Evolutionary conservation across 1,284 basidiomycete genomes (phyloP).

Genomic region (Trichosporon sp.): DNA sequence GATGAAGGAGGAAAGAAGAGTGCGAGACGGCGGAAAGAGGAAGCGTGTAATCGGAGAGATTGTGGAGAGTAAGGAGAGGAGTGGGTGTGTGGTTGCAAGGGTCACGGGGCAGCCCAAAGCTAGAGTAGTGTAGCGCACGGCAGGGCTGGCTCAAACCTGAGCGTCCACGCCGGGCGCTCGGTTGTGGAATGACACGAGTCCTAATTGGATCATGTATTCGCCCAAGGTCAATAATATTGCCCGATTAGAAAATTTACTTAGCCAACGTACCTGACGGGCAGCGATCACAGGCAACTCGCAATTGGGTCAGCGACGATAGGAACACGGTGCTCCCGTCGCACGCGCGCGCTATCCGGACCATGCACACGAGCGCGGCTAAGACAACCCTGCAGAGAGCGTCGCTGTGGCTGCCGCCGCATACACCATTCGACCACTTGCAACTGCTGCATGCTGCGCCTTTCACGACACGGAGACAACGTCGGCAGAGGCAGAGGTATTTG

Average conservation of each 20-base stretch:
- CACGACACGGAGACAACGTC: background rate
- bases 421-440: background rate
- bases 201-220: background rate
- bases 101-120: background rate
- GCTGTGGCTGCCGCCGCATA: background rate
- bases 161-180: background rate
- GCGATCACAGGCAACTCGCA: too few species aligned
- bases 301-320: background rate
- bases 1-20: background rate
- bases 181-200: background rate
- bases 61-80: background rate
- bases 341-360: background rate
- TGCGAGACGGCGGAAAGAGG: background rate
- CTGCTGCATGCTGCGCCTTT: background rate
- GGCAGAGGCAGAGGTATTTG: too few species aligned
- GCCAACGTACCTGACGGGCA: background rate
- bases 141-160: background rate
- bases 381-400: background rate
- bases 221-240: background rate
- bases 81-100: constrained; percentile 3
- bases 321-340: background rate
- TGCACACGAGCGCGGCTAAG: background rate
- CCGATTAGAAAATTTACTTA: constrained; percentile 1
- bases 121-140: background rate
- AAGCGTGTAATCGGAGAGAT: background rate